Base-by-base conservation (phyloP, 2,329 filamentous ascomycete genomes). In the Curvularia verruculosa region DNA sequence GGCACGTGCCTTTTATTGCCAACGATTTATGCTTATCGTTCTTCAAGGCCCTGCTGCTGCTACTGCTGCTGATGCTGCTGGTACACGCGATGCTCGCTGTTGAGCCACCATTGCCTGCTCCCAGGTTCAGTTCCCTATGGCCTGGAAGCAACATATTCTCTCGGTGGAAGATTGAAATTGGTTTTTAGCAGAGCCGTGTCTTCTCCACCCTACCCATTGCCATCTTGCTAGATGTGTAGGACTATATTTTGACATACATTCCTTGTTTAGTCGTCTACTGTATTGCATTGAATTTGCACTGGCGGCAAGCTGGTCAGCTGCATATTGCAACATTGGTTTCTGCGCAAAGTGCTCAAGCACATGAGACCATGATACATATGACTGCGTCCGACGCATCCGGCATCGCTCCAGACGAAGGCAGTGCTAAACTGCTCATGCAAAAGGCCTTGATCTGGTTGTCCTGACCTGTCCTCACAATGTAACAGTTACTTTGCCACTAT, bases 131-230 rank as follows among this genome's bases (percentile, higher is more conserved):
- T 62, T 70, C 67, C 68, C 71, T 65, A 79, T 81, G 78, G 75
- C 78, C 77, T 74, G 70, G 76, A 74, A 78, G 80, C 78, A 77
- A 81, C 80, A 78, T 79, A 79, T 74, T 75, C 76, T 76, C 78
- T 77, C 74, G 77, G 80, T 82, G 80, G 80, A 71, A 82, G 79
- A 82, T 73, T 67, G 76, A 81, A 75, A 74, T 67, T 73, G 75
- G 79, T 77, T 80, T 79, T 80, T 80, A 82, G 80, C 80, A 82
- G 79, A 75, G 76, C 80, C 79, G 76, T 79, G 80, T 81, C 80
- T 79, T 77, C 78, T 81, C 80, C 80, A 82, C 80, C 79, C 79
- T 80, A 77, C 76, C 71, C 73, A 72, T 75, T 75, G 69, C 70
- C 65, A 58, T 61, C 63, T 63, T 54, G 65, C 28, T 75, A 75